Base-by-base conservation (phyloP, 352 stramenopile genomes). In the Pythium dissotocum region DNA sequence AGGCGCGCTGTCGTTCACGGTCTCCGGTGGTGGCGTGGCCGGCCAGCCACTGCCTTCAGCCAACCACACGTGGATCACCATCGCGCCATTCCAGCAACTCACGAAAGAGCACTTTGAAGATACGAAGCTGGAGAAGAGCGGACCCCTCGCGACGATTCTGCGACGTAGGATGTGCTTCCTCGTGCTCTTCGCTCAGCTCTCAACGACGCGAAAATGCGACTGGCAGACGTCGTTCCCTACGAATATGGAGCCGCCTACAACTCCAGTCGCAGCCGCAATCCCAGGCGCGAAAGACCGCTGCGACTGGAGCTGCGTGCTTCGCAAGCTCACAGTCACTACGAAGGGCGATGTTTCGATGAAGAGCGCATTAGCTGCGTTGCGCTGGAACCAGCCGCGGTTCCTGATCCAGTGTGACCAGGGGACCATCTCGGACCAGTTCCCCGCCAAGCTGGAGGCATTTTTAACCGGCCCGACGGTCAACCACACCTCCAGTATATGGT, bases 341-440 rank as follows among this genome's bases (percentile, higher is more conserved):
- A 60, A 58, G 55, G 13, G 18, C 26, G 40, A 58, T 8, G 53
- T 56, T 10, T 51, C 33, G 26, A 58, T 53, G 3, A 49, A 59
- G 48, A 40, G 48, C 2, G 55, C 48, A 24, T 32, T 70, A 8
- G 52, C 55, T 44, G n/a, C 46, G 46, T 48, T 70, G 32, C 63
- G 63, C 56, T 70, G 63, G 63, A 21, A 30, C 30, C 63, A 70
- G 32, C 63, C 63, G 57, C 42, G 56, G 44, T 70, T 70, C 26
- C 55, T 70, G 9, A 42, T 70, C 48, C 55, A 70, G 36, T 70
- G 56, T 46, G 42, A 64, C 35, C 55, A 70, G 48, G 63, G 58
- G 18, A 33, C 56, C 35, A 60, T 64, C n/a, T 56, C 56, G 0
- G 55, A 70, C n/a, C 35, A 70, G 13, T 61, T 64, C 38, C 44